Base-by-base conservation (phyloP, 768 basidiomycete genomes). In the Boletus eberwhitei region DNA sequence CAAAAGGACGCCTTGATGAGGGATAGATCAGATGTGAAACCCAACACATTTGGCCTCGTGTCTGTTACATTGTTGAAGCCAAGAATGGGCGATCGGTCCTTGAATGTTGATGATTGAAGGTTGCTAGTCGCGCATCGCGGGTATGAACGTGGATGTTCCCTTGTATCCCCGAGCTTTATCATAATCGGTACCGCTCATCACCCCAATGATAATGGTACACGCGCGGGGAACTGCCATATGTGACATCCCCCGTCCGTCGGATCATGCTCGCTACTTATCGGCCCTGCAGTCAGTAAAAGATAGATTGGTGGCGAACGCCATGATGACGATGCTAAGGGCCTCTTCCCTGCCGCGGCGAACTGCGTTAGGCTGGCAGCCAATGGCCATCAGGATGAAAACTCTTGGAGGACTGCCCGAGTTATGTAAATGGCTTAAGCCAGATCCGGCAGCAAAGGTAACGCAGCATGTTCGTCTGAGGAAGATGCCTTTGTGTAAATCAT, bases 1-100 rank as follows among this genome's bases (percentile, higher is more conserved):
- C 55, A 65, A 65, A 57, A 39, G 65, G 59, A 64, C 24, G 16
- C n/a, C 59, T 44, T 42, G 35, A 56, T 53, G 48, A 9, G 45
- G 57, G 22, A 50, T 46, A 43, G 62, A 48, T 46, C 48, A 32
- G 31, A 32, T 32, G 2, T 7, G 11, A 48, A 52, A 22, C 12
- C 13, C 16, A 19, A 29, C 29, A 26, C 29, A 42, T 16, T 29
- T n/a, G 21, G 5, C 58, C 62, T 53, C 61, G 31, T 62, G 61
- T 35, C 17, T 8, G 38, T 26, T 49, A 36, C 35, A 53, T 53
- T 61, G 59, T 47, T 50, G n/a, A n/a, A 9, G 24, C 45, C 34
- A 24, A 44, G 24, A 44, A 38, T 40, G 37, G 56, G 46, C 5
- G 42, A 29, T 32, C 38, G 47, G 32, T 36, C 36, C 40, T 52